Evolutionary conservation across 2,329 filamentous ascomycete species (phyloP).

Genomic region (Ophiostoma ulmi): DNA sequence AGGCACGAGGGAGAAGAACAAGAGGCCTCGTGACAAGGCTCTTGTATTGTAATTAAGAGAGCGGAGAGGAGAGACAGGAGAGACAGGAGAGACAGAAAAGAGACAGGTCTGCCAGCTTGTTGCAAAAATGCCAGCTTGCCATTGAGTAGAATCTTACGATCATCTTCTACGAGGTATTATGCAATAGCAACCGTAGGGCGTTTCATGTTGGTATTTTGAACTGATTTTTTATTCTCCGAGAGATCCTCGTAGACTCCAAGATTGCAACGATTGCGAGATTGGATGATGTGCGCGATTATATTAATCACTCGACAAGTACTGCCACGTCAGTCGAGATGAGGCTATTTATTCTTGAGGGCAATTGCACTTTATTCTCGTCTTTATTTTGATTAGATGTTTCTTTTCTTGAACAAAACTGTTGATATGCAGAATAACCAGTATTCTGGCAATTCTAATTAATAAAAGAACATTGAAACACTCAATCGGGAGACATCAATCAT

Average conservation of each 20-base stretch:
- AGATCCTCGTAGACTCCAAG: background rate
- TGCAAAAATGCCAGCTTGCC: background rate
- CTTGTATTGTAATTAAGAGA: background rate
- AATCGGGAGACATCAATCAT: background rate
- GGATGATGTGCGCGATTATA: background rate
- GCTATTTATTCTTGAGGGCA: background rate
- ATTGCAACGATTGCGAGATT: background rate
- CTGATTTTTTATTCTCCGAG: background rate
- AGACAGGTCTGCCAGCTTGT: background rate
- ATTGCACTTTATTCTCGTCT: too few species aligned
- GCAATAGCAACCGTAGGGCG: background rate
- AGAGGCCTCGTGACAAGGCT: background rate
- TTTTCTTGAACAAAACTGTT: too few species aligned
- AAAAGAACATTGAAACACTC: too few species aligned
- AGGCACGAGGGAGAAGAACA: background rate
- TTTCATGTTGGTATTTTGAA: background rate
- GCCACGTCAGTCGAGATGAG: background rate
- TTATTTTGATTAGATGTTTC: too few species aligned
- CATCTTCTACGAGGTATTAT: too few species aligned
- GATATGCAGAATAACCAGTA: too few species aligned
- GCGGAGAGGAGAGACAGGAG: background rate
- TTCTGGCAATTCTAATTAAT: too few species aligned
- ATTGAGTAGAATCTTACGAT: too few species aligned
- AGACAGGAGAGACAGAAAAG: background rate
- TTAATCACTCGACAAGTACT: background rate